Evolutionary conservation across 2,329 filamentous ascomycete species (phyloP).

Genomic region (Pyrenophora graminea): DNA sequence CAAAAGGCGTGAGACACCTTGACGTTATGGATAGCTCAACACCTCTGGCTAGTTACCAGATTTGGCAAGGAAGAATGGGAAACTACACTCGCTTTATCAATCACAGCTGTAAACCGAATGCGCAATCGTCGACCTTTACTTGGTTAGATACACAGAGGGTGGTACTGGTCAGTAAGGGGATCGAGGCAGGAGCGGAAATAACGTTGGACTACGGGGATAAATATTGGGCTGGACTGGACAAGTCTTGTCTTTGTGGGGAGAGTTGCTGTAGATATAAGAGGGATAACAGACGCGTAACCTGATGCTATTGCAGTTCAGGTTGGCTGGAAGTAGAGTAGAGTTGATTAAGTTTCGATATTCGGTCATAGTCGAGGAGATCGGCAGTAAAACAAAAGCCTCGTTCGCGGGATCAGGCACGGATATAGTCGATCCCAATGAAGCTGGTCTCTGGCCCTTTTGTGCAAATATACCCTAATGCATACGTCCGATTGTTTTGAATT

Average conservation of each 20-base stretch:
- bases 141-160: conserved; percentile 62
- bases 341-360: not conserved
- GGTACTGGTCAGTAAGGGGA: conserved; percentile 60
- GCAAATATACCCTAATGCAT: not conserved
- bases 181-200: conserved; percentile 58
- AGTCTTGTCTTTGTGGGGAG: conserved; percentile 60
- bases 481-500: not conserved
- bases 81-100: conserved; percentile 65
- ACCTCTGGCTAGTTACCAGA: conserved; percentile 61
- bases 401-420: too few relatives aligned
- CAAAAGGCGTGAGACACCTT: conserved; percentile 55
- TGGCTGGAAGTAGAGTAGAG: too few relatives aligned
- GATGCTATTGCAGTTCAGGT: not conserved
- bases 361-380: too few relatives aligned
- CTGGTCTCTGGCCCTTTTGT: too few relatives aligned
- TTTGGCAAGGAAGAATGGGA: conserved; percentile 60
- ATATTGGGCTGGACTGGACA: conserved; percentile 62
- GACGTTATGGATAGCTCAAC: conserved; percentile 60
- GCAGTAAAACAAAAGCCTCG: too few relatives aligned
- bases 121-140: conserved; percentile 61
- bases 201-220: conserved; percentile 63
- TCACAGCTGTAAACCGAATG: conserved; percentile 62
- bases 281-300: not conserved
- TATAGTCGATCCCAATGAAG: too few relatives aligned
- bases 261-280: conserved; percentile 54